phyloP scores from a whole-genome alignment of 1,284 basidiomycete genomes.

The Cystobasidiaceae sp. region DNA sequence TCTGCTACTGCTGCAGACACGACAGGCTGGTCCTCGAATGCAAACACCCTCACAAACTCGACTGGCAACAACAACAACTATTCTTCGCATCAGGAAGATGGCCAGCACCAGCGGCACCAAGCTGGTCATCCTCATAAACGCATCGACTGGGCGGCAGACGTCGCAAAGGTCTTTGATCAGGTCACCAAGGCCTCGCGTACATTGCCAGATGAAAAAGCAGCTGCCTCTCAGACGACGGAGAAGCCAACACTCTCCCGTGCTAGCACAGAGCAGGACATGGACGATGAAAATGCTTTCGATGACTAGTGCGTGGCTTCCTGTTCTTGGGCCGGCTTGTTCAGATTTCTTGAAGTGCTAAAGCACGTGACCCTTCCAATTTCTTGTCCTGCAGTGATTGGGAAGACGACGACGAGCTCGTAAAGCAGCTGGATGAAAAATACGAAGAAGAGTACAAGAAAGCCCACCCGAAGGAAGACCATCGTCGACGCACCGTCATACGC shows the following conservation, averaged over 20 bases:
- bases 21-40: constrained; percentile 10
- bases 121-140: no score
- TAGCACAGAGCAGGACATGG: neutral
- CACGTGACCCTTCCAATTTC: neutral
- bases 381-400: constrained; percentile 20
- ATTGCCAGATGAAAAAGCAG: neutral
- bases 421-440: constrained; percentile 25
- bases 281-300: constrained; percentile 24
- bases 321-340: no score
- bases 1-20: neutral
- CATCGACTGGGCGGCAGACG: constrained; percentile 5
- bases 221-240: no score
- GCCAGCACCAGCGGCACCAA: neutral
- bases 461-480: neutral
- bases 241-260: neutral
- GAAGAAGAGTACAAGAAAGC: constrained; percentile 28
- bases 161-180: constrained; percentile 10
- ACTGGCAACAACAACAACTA: neutral
- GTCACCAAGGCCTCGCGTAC: neutral
- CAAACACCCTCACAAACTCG: constrained; percentile 2
- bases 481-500: constrained; percentile 6
- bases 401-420: constrained; percentile 25
- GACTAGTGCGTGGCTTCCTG: constrained; percentile 1
- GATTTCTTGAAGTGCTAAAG: no score
- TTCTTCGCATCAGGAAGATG: neutral